Evolutionary conservation across 108 stramenopile species (phyloP).

Genomic region (Skeletonema potamos): DNA sequence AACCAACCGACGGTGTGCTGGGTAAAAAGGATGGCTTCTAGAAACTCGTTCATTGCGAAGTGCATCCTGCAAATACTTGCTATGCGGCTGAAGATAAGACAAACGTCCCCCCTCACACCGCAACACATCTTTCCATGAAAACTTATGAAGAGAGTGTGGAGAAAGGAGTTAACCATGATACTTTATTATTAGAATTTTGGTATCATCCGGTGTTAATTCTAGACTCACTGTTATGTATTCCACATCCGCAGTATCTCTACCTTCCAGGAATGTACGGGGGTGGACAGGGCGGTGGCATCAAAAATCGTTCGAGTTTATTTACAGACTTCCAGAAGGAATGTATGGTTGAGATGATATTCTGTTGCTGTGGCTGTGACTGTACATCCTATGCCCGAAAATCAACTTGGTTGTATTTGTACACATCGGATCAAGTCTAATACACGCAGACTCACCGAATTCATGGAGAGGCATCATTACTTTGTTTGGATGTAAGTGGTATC

Average conservation of each 20-base stretch:
- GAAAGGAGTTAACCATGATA: no score
- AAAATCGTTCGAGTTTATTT: slow-evolving; percentile 36
- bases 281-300: slow-evolving; percentile 37
- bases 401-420: no score
- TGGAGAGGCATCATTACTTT: slow-evolving; percentile 27
- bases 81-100: background rate
- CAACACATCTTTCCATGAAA: no score
- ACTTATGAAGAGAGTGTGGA: slow-evolving; percentile 44
- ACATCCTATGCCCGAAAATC: slow-evolving; percentile 34
- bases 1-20: slow-evolving; percentile 25
- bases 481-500: slow-evolving; percentile 16
- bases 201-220: background rate
- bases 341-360: slow-evolving; percentile 48
- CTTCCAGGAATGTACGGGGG: slow-evolving; percentile 23
- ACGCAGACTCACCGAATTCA: no score
- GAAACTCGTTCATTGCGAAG: background rate
- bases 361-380: slow-evolving; percentile 62
- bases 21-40: slow-evolving; percentile 9
- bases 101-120: slow-evolving; percentile 9
- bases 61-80: slow-evolving; percentile 14
- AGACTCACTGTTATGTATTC: background rate
- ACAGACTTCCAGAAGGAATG: slow-evolving; percentile 42
- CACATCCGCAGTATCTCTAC: background rate
- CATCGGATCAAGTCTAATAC: no score
- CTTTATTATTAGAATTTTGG: no score